Base-by-base conservation (phyloP, 2,329 filamentous ascomycete species). In the Diaporthe sp. region DNA sequence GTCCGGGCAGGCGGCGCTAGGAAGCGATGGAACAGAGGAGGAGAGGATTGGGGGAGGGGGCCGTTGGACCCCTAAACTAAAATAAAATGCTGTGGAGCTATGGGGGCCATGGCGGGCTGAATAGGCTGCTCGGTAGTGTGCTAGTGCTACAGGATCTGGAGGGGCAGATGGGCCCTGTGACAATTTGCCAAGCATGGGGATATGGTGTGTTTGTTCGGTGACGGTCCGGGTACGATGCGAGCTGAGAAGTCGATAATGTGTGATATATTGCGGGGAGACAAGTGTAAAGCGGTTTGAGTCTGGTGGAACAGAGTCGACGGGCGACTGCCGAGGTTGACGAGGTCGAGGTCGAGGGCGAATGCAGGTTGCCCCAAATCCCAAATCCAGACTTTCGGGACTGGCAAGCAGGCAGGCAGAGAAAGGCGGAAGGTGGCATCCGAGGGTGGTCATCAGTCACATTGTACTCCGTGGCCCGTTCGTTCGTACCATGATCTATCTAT, bases 401-500 rank as follows among this genome's bases (percentile, higher is more conserved):
- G 61, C 28, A 67, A 22, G 37, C 37, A 39, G 42, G 28, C 25
- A n/a, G 25, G 20, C 42, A 51, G 31, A 51, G 44, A 53, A 70
- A 55, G n/a, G n/a, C 65, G 65, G 65, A 70, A 70, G 65, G 65
- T 70, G 49, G 34, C 65, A 70, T 70, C 65, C 65, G 65, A 70
- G 65, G 49, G n/a, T 70, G 65, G 65, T 31, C 47, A 53, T 17
- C 47, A 28, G 49, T 70, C 15, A 42, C 65, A 49, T 28, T n/a
- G 60, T 65, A 49, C 28, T 51, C 20, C 63, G 63, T 51, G 63
- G 44, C 63, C 25, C 39, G 42, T 20, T 31, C 17, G 34, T 39
- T 39, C 22, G 8, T 37, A 20, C 7, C 31, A 42, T 25, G 10
- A 39, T 1, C 37, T 60, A 60, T 25, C 20, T 37, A 22, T 3